These are phyloP conservation scores for Vigna reflexopilosa DNA, from an alignment of 306 rosid species.

Conservation along the genomic window DNA sequence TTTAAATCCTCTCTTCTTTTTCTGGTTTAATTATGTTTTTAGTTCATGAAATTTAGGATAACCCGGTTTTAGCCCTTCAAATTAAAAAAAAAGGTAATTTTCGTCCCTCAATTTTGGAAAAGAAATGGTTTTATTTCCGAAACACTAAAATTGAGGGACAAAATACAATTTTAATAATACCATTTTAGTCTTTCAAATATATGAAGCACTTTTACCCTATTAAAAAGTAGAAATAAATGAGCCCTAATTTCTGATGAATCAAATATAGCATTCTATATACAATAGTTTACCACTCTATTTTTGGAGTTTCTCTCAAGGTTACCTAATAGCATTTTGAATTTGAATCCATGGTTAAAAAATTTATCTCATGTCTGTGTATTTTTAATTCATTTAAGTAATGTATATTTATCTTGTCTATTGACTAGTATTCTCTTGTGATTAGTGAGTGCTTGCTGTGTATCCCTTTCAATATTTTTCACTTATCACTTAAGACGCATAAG, in stretches of 20 bases:
- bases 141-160: too few species aligned
- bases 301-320: not conserved
- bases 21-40: too few species aligned
- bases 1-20: not conserved
- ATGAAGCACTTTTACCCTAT: not conserved
- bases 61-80: too few species aligned
- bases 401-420: not conserved
- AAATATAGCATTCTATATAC: too few species aligned
- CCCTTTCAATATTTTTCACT: slow-evolving; percentile 20
- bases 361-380: not conserved
- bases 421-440: not conserved
- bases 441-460: not conserved
- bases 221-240: not conserved
- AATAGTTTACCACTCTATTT: too few species aligned
- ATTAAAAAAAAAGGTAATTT: too few species aligned
- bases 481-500: not conserved
- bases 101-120: too few species aligned
- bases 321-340: slow-evolving; percentile 20
- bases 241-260: not conserved
- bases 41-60: too few species aligned
- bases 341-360: slow-evolving; percentile 20
- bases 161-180: too few species aligned
- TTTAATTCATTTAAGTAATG: slow-evolving; percentile 1
- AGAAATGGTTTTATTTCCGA: too few species aligned
- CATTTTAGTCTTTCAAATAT: too few species aligned